Base-by-base conservation (phyloP, 305 asterid genomes). In the Plantago rigida region DNA sequence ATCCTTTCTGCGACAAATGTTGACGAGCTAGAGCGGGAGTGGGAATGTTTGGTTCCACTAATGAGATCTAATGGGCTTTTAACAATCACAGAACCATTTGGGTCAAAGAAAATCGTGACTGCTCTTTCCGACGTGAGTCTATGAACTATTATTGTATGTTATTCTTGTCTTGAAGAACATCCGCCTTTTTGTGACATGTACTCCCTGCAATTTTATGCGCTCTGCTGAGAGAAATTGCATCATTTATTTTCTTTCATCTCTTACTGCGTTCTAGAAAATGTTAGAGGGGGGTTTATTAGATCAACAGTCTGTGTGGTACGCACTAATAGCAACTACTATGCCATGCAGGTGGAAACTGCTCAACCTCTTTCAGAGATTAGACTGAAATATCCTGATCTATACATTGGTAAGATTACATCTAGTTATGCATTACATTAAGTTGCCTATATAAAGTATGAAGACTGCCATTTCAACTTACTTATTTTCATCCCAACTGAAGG, bases 311-410 rank as follows among this genome's bases (percentile, higher is more conserved):
- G 13, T 28, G 17, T 49, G 19, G 13, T 56, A 56, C 58, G 29
- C 24, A 47, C 14, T 22, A 31, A 24, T 44, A 14, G 6, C 52
- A 36, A 61, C 51, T 48, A 17, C 29, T 14, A 41, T 62, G 15
- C 48, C 50, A 39, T 78, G 74, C 80, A 87, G 97, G 83, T 84
- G 58, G 88, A 89, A 80, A 74, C 69, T 41, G 95, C 87, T 76
- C 84, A 83, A 68, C 85, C 96, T 50, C 80, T 90, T 56, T 75
- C 91, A 26, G 80, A 81, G 69, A 72, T 85, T 45, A 41, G 78
- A 67, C 72, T 74, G 24, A 81, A 79, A 66, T 87, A 69, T 69
- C 94, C 97, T 9, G 94, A 87, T 74, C 65, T 85, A 56, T 74
- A 82, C 71, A 76, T 83, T 36, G 93, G 97, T 89, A 78, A 69